phyloP scores from a whole-genome alignment of 2,329 filamentous ascomycete species.

The Keithomyces neogunnii region DNA sequence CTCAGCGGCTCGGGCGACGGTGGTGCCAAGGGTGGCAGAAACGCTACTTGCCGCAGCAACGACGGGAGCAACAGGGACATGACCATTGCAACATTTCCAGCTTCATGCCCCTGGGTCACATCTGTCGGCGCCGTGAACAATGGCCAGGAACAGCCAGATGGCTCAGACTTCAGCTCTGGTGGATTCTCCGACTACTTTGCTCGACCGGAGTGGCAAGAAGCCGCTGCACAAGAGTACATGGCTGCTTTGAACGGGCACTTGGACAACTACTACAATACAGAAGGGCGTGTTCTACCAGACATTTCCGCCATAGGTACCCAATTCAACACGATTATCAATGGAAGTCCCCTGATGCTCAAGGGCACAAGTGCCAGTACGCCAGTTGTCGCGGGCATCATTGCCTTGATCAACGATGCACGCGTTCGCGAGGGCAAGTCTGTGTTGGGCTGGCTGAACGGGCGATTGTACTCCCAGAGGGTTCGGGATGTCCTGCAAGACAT shows the following conservation, averaged over 20 bases:
- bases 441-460: constrained; percentile 46
- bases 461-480: constrained; percentile 33
- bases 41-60: constrained; percentile 47
- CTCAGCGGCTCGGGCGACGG: constrained; percentile 44
- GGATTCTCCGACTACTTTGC: constrained; percentile 45
- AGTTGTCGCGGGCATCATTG: constrained; percentile 44
- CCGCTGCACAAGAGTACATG: constrained; percentile 32
- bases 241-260: constrained; percentile 32
- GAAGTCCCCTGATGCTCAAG: constrained; percentile 17
- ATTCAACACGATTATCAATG: constrained; percentile 33
- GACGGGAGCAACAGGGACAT: constrained; percentile 47
- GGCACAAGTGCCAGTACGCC: constrained; percentile 47
- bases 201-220: constrained; percentile 36
- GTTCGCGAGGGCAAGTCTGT: constrained; percentile 36
- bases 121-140: constrained; percentile 51
- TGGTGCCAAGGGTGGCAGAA: constrained; percentile 33
- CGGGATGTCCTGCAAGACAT: constrained; percentile 32
- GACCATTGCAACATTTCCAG: constrained; percentile 56
- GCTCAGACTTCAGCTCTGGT: constrained; percentile 37
- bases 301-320: constrained; percentile 48
- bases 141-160: constrained; percentile 26
- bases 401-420: constrained; percentile 46
- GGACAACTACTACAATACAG: constrained; percentile 32
- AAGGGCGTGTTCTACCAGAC: constrained; percentile 42
- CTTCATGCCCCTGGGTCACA: constrained; percentile 60